Base-by-base conservation (phyloP, 2,329 filamentous ascomycete genomes). In the Penicillium sp. region DNA sequence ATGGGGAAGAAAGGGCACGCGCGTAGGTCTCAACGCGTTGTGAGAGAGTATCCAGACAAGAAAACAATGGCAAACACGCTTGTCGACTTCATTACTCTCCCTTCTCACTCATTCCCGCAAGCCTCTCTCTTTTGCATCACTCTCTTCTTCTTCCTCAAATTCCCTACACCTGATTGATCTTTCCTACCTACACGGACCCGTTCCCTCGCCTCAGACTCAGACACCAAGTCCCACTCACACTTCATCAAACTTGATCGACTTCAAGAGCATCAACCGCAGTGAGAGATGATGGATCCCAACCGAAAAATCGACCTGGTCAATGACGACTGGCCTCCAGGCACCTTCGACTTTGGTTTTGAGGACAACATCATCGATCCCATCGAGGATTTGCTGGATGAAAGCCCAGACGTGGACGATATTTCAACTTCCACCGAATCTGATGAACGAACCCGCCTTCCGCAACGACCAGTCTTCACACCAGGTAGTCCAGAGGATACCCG, bases 401-500 rank as follows among this genome's bases (percentile, higher is more conserved):
- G 24, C 3, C 4, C 24, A 45, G 24, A 10, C 28, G 13, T 35
- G 26, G 26, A 50, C 15, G 47, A 30, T 22, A 13, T 53, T 22
- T 26, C 13, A 12, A 3, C 10, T 13, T 5, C 17, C 28, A 53
- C 19, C 49, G 30, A 53, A 6, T 5, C 35, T 6, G 22, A 40
- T 17, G 49, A 12, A 35, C 49, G 10, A n/a, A 49, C 26, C 49
- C 22, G n/a, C 49, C 33, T 22, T 9, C 17, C 22, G 3, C n/a
- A 22, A 38, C 33, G 9, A 12, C 8, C 33, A 1, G 19, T 38
- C 15, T 22, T 26, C 30, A 15, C 35, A 26, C 37, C 51, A 38
- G 33, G 37, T 7, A 44, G 50, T 15, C 53, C 60, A 33, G 51
- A 56, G 13, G 30, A 47, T 12, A 33, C 37, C 9, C 26, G 57